These are phyloP conservation scores for Lycium barbarum DNA, from an alignment of 257 asterid species.

Conservation along the genomic window DNA sequence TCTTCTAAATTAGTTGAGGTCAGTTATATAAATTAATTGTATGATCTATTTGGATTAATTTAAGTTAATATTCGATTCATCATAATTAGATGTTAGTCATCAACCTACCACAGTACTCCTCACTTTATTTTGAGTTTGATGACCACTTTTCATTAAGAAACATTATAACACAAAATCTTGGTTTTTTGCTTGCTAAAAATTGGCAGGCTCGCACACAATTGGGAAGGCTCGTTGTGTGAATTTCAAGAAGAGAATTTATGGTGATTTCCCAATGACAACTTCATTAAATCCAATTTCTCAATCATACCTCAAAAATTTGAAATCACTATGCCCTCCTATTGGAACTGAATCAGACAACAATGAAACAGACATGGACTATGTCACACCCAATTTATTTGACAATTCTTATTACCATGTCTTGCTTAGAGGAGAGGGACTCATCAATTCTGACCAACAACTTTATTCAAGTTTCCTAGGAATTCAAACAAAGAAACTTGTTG, in stretches of 20 bases:
- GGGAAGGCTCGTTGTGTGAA: slow-evolving; percentile 87
- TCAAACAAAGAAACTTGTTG: slow-evolving; percentile 65
- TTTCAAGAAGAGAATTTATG: slow-evolving; percentile 76
- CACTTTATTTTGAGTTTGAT: no score
- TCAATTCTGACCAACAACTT: slow-evolving; percentile 77
- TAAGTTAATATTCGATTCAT: no score
- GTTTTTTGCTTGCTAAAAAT: not conserved
- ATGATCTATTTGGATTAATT: no score
- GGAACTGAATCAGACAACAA: slow-evolving; percentile 54
- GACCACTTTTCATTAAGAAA: no score
- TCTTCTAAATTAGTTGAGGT: no score
- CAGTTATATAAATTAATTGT: no score
- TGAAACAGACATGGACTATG: slow-evolving; percentile 74
- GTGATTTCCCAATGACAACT: slow-evolving; percentile 57
- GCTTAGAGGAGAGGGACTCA: slow-evolving; percentile 69
- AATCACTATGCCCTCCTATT: slow-evolving; percentile 60
- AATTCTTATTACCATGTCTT: slow-evolving; percentile 73
- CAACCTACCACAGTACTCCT: no score
- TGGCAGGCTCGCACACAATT: slow-evolving; percentile 81
- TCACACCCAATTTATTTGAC: slow-evolving; percentile 70
- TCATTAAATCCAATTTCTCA: slow-evolving; percentile 51
- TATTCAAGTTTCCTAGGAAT: slow-evolving; percentile 72
- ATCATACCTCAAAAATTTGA: slow-evolving; percentile 53
- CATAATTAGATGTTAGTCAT: no score
- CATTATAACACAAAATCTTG: not conserved